Conservation (phyloP, 139 green algal genomes). For the Chlorella vulgaris region DNA sequence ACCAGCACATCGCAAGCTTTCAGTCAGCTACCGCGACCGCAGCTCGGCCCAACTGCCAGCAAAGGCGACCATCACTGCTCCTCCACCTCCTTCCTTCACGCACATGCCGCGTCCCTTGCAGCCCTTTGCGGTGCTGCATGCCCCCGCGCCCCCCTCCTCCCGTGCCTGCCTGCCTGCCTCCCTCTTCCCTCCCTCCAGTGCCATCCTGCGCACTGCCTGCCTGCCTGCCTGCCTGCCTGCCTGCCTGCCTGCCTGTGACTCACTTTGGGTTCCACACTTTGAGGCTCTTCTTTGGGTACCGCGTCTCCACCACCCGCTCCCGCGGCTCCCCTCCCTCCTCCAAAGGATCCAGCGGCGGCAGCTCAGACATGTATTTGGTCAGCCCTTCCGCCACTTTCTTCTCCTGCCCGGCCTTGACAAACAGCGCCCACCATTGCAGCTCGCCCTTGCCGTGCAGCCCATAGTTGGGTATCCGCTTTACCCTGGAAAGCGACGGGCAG, state of each 20-base stretch:
- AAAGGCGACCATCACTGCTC: no score
- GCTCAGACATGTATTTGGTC: no score
- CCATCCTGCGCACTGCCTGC: neutral
- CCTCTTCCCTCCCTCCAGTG: no score
- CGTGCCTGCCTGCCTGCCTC: no score
- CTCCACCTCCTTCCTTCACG: no score
- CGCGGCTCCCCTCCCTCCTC: slow-evolving; percentile 11
- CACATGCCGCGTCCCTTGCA: no score
- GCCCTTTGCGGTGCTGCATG: no score
- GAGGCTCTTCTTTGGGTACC: slow-evolving; percentile 5
- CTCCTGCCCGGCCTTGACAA: slow-evolving; percentile 11
- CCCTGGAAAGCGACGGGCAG: neutral
- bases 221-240: no score
- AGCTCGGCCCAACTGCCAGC: no score
- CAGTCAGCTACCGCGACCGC: no score
- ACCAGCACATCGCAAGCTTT: no score
- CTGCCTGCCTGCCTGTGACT: neutral
- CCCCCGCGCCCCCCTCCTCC: no score
- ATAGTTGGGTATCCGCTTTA: neutral
- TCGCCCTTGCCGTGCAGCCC: slow-evolving; percentile 26
- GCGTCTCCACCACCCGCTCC: neutral
- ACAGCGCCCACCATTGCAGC: slow-evolving; percentile 18
- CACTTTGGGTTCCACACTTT: slow-evolving; percentile 34
- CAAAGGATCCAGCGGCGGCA: neutral
- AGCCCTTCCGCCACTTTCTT: slow-evolving; percentile 26